Percentiles rank a stretch among this genome's conserved stretches.
Evolutionary conservation across 352 stramenopile species (phyloP).

Genomic region (Thraustochytrium aureum): DNA sequence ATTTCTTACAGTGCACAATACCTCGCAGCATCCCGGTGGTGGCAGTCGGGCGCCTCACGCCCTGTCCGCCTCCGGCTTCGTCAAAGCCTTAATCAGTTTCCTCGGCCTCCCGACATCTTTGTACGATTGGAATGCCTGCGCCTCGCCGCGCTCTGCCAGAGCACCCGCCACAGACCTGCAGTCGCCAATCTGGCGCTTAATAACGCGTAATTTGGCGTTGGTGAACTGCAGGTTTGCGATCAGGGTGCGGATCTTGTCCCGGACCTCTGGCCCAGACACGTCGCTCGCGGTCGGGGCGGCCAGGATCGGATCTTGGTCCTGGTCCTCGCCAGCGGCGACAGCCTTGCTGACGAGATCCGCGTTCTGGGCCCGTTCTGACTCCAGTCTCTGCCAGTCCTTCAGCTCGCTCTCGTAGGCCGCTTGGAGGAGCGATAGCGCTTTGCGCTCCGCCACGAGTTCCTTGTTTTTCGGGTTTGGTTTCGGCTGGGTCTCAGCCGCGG

Average conservation of each 20-base stretch:
- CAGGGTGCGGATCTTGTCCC: not conserved
- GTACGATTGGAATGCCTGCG: slow-evolving; percentile 23
- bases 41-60: too few species aligned
- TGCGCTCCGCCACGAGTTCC: not conserved
- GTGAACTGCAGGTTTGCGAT: slow-evolving; percentile 35
- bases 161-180: not conserved
- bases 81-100: slow-evolving; percentile 40
- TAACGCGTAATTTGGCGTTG: slow-evolving; percentile 18
- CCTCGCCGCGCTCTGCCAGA: slow-evolving; percentile 2
- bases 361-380: not conserved
- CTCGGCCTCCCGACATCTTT: not conserved
- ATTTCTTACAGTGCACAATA: too few species aligned
- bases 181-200: not conserved
- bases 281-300: not conserved
- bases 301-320: too few species aligned
- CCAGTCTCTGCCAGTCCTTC: slow-evolving; percentile 24
- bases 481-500: not conserved
- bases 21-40: too few species aligned
- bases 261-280: not conserved
- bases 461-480: slow-evolving; percentile 47
- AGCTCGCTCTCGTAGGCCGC: slow-evolving; percentile 7
- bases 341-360: not conserved
- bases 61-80: not conserved
- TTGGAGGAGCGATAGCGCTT: not conserved
- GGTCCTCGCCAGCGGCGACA: not conserved